A percentile compares a stretch with the other conserved stretches of the same genome.
Conservation (phyloP, 352 stramenopile species). For the Phytophthora sp. region DNA sequence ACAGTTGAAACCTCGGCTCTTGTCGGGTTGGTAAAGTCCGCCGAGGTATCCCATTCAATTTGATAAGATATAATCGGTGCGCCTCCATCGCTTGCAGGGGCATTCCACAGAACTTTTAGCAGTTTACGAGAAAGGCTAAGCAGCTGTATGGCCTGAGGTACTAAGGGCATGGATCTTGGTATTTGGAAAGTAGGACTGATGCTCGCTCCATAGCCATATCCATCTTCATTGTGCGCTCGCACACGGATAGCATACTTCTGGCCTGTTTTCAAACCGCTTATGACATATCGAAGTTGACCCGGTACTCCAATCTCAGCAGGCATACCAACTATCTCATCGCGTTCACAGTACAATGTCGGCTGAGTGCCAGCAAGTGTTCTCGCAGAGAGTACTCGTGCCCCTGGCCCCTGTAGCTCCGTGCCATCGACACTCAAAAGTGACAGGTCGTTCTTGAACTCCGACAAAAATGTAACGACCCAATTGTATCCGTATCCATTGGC, state of each 20-base stretch:
- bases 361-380: constrained; percentile 69
- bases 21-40: constrained; percentile 47
- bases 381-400: constrained; percentile 79
- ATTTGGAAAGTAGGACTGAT: constrained; percentile 62
- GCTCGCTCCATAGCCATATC: constrained; percentile 56
- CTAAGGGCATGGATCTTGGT: constrained; percentile 47
- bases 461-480: constrained; percentile 95
- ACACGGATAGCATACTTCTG: constrained; percentile 69
- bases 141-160: constrained; percentile 48
- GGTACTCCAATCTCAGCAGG: constrained; percentile 44
- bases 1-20: constrained; percentile 43
- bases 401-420: constrained; percentile 91
- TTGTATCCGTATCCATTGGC: constrained; percentile 96
- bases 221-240: constrained; percentile 65
- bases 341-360: constrained; percentile 84
- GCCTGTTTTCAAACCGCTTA: constrained; percentile 59
- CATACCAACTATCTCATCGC: constrained; percentile 36
- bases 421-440: constrained; percentile 90
- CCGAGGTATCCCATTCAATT: constrained; percentile 95
- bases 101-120: constrained; percentile 83
- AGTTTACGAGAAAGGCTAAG: constrained; percentile 64
- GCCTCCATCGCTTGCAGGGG: constrained; percentile 70
- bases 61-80: constrained; percentile 89
- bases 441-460: constrained; percentile 80
- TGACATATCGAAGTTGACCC: constrained; percentile 35